phyloP scores from a whole-genome alignment of 192 early-diverging fungal genomes.

The Coemansia erecta region DNA sequence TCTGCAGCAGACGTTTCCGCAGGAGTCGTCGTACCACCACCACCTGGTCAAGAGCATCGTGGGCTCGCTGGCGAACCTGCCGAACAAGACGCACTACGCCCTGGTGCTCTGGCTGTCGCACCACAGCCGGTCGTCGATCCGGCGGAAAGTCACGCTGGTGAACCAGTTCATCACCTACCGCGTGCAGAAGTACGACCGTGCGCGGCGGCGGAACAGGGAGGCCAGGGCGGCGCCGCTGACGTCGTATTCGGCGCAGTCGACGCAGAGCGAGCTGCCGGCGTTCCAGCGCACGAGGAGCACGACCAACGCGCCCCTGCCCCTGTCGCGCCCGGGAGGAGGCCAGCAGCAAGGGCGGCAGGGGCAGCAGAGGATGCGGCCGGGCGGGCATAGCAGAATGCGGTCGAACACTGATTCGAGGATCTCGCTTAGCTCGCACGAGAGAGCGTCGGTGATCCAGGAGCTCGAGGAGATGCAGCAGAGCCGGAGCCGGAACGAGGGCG shows the following conservation, averaged over 20 bases:
- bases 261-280: slow-evolving; percentile 38
- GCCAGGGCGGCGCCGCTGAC: slow-evolving; percentile 17
- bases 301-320: slow-evolving; percentile 17
- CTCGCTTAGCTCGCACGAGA: slow-evolving; percentile 28
- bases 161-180: slow-evolving; percentile 84
- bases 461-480: not conserved
- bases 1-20: slow-evolving; percentile 66
- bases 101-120: slow-evolving; percentile 81
- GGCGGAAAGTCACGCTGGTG: slow-evolving; percentile 72
- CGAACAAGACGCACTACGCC: slow-evolving; percentile 82
- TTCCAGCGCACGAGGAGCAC: slow-evolving; percentile 34
- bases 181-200: slow-evolving; percentile 63
- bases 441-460: slow-evolving; percentile 7
- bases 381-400: slow-evolving; percentile 30
- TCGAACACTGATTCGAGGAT: slow-evolving; percentile 47
- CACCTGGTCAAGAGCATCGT: slow-evolving; percentile 78
- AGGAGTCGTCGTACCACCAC: slow-evolving; percentile 83
- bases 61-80: slow-evolving; percentile 78
- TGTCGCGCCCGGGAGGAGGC: not conserved
- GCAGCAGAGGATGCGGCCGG: no score
- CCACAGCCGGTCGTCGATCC: slow-evolving; percentile 61
- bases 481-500: not conserved
- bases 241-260: slow-evolving; percentile 37
- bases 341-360: not conserved
- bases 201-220: slow-evolving; percentile 11